Base-by-base conservation (phyloP, 2,329 filamentous ascomycete species). In the Trematosphaeria pertusa region DNA sequence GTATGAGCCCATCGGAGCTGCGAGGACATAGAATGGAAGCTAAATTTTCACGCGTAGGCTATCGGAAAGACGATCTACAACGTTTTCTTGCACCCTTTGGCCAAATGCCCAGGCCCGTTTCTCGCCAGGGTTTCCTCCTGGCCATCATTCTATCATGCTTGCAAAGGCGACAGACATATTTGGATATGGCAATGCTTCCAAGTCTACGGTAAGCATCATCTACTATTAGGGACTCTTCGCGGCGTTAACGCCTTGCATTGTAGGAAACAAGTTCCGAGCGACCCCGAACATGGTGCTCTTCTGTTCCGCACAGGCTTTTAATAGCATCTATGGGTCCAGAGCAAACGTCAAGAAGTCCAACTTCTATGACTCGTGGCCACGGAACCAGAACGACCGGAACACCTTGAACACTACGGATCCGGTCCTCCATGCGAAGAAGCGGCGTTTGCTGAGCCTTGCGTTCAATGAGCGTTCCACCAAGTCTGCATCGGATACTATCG, bases 111-210 rank as follows among this genome's bases (percentile, higher is more conserved):
- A 2, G 52, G 49, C 10, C 52, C 52, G 0, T 38, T 55, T 32
- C 40, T 43, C 24, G 39, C 41, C 28, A 39, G 43, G 12, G 22
- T 50, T 6, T 51, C 43, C 12, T 34, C 22, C 22, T 22, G 48
- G 8, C 50, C 49, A 9, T 56, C 52, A 18, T 53, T 46, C 36
- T 53, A 50, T 32, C 43, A 53, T 43, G 39, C 46, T 1, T 24
- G n/a, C 33, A 35, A 37, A 33, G 38, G 54, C n/a, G 48, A 58
- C 14, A 43, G 56, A 9, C 56, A 60, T 32, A 37, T 58, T 14
- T 60, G 56, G 56, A 36, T 51, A 8, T 52, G 41, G 47, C 44
- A 47, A 28, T 40, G 32, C 6, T 52, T 52, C 22, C 32, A 46
- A 14, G 45, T 48, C 12, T 43, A 52, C 19, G 49, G 49, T 35